A percentile compares a stretch with the other conserved stretches of the same genome.
Conservation (phyloP, 2,329 filamentous ascomycete genomes). For the Ceratocystis cacaofunesta region DNA sequence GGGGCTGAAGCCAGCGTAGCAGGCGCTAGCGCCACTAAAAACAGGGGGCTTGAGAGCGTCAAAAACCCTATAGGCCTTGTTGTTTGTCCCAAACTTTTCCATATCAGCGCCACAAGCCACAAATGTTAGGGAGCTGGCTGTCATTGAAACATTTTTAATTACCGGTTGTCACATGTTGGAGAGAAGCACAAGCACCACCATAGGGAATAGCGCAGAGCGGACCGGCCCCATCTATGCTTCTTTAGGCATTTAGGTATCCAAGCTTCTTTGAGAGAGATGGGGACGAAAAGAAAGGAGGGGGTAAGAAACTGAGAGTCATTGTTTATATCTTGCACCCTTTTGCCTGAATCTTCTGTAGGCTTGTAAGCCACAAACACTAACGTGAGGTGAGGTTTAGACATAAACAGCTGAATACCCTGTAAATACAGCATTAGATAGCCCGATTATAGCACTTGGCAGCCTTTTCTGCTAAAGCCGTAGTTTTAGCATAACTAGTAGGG, state of each 20-base stretch:
- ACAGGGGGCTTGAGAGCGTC: background rate
- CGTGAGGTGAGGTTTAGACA: background rate
- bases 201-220: too few species aligned
- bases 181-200: background rate
- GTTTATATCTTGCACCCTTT: background rate
- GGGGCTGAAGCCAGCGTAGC: background rate
- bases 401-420: background rate
- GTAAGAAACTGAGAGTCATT: background rate
- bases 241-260: background rate
- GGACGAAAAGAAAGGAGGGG: background rate
- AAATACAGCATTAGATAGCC: background rate
- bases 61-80: background rate
- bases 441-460: background rate
- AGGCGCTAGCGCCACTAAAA: background rate
- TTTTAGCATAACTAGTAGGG: background rate
- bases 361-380: background rate
- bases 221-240: background rate
- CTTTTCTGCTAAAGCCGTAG: background rate
- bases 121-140: background rate
- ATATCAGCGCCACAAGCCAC: background rate
- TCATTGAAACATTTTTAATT: conserved; percentile 5
- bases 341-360: background rate
- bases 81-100: background rate
- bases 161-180: conserved; percentile 1
- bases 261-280: background rate